phyloP scores from a whole-genome alignment of 495 filamentous ascomycete species.

The Aspergillus hancockii region DNA sequence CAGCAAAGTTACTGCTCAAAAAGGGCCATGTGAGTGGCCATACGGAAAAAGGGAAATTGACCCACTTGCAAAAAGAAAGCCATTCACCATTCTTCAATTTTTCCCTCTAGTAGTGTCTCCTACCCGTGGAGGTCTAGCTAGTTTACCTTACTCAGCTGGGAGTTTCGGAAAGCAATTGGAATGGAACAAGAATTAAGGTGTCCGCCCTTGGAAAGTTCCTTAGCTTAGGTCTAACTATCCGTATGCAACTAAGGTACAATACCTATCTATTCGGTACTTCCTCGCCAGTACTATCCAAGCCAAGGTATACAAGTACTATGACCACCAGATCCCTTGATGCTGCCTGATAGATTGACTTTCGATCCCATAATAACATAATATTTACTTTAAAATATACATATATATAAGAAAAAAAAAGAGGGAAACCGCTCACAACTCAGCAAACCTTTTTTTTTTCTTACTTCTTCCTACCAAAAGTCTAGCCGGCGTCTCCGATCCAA shows the following conservation, averaged over 20 bases:
- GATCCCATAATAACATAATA: no score
- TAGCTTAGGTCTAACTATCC: neutral
- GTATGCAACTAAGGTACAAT: neutral
- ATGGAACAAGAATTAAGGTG: no score
- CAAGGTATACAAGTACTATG: no score
- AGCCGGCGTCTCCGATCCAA: neutral
- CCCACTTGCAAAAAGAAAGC: neutral
- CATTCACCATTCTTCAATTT: neutral
- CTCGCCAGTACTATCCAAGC: no score
- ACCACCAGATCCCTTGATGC: no score
- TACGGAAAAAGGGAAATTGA: neutral
- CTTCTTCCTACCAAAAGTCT: neutral
- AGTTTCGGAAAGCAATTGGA: neutral
- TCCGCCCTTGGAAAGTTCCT: no score
- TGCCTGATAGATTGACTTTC: no score
- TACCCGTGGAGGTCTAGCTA: no score
- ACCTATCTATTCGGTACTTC: neutral
- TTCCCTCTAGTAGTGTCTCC: neutral
- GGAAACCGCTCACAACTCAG: neutral
- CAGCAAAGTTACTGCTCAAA: neutral
- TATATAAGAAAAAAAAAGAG: neutral
- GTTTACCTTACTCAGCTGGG: neutral
- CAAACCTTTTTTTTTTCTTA: neutral
- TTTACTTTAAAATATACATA: no score
- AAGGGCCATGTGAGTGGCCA: neutral